Conservation (phyloP, 2,329 filamentous ascomycete species). For the Ilyonectria destructans region DNA sequence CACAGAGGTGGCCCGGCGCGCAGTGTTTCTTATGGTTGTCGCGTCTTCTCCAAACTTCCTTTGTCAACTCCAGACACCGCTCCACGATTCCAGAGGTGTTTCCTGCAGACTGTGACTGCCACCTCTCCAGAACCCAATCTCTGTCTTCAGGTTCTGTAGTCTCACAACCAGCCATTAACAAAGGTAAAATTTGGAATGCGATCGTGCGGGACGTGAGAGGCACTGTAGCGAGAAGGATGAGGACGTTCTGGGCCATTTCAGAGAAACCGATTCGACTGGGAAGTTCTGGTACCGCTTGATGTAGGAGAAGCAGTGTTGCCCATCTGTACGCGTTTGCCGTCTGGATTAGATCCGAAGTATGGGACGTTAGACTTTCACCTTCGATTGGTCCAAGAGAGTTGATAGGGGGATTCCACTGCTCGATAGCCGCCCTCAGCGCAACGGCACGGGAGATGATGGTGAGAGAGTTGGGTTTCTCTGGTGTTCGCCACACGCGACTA, state of each 20-base stretch:
- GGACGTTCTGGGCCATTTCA: constrained; percentile 32
- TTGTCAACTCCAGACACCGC: constrained; percentile 34
- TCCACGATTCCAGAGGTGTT: constrained; percentile 34
- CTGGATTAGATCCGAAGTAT: constrained; percentile 20
- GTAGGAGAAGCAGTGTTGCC: constrained; percentile 31
- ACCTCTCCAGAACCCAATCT: constrained; percentile 35
- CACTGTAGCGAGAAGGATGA: constrained; percentile 33
- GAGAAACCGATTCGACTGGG: constrained; percentile 19
- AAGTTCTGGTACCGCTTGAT: constrained; percentile 34
- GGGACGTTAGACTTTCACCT: constrained; percentile 16
- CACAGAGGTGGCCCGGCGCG: background rate
- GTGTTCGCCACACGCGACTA: constrained; percentile 20
- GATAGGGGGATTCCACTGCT: constrained; percentile 23
- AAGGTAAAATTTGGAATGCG: constrained; percentile 31
- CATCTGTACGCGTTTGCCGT: constrained; percentile 37
- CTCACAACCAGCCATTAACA: constrained; percentile 36
- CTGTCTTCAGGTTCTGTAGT: constrained; percentile 30
- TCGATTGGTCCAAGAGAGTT: background rate
- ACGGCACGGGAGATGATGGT: constrained; percentile 27
- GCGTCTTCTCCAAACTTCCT: constrained; percentile 36
- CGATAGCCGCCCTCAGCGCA: constrained; percentile 24
- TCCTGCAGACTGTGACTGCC: constrained; percentile 23
- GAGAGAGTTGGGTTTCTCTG: constrained; percentile 20
- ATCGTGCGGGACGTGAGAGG: constrained; percentile 25
- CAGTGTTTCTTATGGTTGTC: constrained; percentile 3